Evolutionary conservation across 768 basidiomycete genomes (phyloP).

Genomic region (Tephrocybe rancida): DNA sequence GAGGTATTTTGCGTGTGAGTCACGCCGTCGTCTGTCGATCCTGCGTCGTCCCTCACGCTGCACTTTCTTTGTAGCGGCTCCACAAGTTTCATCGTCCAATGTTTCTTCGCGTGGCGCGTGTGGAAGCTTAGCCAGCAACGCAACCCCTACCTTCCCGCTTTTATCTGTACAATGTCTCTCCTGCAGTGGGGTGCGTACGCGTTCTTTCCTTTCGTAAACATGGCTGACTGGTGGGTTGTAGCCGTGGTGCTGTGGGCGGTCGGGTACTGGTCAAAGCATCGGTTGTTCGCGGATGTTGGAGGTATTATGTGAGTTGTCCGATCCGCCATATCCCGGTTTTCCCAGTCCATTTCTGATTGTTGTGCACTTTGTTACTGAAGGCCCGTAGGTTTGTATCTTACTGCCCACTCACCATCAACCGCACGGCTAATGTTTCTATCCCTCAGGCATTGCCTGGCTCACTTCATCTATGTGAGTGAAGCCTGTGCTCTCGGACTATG

Average conservation of each 20-base stretch:
- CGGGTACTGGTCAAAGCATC: conserved; percentile 1
- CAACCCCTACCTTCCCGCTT: not conserved
- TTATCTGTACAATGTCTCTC: not conserved
- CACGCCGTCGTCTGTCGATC: no score
- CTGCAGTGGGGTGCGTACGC: not conserved
- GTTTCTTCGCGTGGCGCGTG: conserved; percentile 3
- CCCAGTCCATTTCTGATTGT: not conserved
- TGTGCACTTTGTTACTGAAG: not conserved
- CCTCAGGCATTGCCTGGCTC: conserved; percentile 1
- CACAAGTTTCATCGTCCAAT: conserved; percentile 1
- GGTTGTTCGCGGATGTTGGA: not conserved
- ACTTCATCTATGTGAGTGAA: conserved; percentile 2
- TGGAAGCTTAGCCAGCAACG: conserved; percentile 7
- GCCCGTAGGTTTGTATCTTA: not conserved
- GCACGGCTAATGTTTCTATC: not conserved
- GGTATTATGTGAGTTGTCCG: not conserved
- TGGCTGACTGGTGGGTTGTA: not conserved
- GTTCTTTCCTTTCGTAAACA: no score
- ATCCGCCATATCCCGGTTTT: not conserved
- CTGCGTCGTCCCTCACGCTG: not conserved
- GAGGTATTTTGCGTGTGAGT: conserved; percentile 9
- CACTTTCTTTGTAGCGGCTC: not conserved
- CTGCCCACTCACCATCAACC: not conserved
- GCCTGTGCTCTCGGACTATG: not conserved
- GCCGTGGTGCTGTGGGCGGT: conserved; percentile 3